Evolutionary conservation across 2,329 filamentous ascomycete genomes (phyloP).

Genomic region (Trichoderma sp.): DNA sequence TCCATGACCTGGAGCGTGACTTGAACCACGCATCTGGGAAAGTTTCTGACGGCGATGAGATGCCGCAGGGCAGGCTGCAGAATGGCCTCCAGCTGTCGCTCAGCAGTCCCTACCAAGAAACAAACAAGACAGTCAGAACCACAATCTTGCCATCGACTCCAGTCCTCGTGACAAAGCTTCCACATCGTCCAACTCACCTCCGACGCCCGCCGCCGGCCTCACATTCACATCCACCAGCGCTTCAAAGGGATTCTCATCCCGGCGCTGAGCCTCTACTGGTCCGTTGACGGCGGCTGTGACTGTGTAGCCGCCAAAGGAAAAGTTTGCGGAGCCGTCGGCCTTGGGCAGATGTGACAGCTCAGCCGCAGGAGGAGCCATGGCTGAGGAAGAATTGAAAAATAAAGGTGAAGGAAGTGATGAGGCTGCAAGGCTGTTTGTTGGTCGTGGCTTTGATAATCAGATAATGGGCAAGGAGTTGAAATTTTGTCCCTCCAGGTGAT

Average conservation of each 20-base stretch:
- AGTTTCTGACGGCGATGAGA: constrained; percentile 72
- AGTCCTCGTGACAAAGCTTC: background rate
- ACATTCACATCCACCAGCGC: constrained; percentile 88
- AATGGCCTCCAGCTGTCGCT: constrained; percentile 79
- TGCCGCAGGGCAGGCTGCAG: constrained; percentile 72
- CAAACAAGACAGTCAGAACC: background rate
- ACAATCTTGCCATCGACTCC: background rate
- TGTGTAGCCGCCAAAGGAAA: constrained; percentile 74
- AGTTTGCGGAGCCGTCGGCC: constrained; percentile 79
- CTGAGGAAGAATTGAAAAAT: background rate
- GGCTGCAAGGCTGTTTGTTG: background rate
- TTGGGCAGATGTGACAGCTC: constrained; percentile 65
- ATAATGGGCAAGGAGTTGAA: constrained; percentile 13
- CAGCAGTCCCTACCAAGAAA: constrained; percentile 60
- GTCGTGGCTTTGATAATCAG: background rate
- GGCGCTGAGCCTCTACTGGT: constrained; percentile 83
- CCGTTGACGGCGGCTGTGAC: constrained; percentile 88
- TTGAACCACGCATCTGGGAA: constrained; percentile 77
- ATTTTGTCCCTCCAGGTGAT: constrained; percentile 16
- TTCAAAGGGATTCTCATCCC: constrained; percentile 90
- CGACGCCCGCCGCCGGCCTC: constrained; percentile 80
- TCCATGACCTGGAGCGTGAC: constrained; percentile 76
- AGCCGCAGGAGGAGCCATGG: constrained; percentile 49
- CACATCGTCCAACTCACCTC: constrained; percentile 54
- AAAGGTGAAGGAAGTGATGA: background rate